Base-by-base conservation (phyloP, 352 stramenopile genomes). In the Plasmopara muralis region DNA sequence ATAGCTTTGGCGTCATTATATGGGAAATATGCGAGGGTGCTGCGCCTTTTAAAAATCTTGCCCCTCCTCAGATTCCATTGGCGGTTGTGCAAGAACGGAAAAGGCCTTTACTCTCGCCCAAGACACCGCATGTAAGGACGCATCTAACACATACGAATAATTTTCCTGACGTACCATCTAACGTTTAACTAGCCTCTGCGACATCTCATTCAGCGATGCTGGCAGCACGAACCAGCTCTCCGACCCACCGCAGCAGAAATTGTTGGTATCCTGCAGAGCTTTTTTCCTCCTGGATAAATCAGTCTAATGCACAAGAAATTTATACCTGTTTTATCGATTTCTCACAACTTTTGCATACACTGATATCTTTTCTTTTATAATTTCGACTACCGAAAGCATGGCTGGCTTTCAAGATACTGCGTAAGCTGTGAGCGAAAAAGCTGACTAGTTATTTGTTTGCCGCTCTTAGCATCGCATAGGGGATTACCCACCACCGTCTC, bases 401-500 rank as follows among this genome's bases (percentile, higher is more conserved):
- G 63, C 9, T 89, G 68, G 16, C 64, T 71, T 58, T 93, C 79
- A 9, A 93, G 72, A 58, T 90, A 93, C 45, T 85, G 77, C 43
- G 74, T 77, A 38, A 93, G 50, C 35, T 87, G 81, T 18, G 62
- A 55, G 25, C 74, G 76, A 45, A 93, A 93, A 47, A 90, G 68
- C 49, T 90, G 77, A 43, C 74, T 91, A 9, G 70, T 81, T 60
- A 93, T 93, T 10, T 67, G 60, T 45, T 89, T 93, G 38, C 68
- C 68, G 43, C 50, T 83, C 53, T 83, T 74, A 30, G 85, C 67
- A 62, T 93, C 77, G 47, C 80, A 86, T 43, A 95, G 60, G 35
- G 89, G 89, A 62, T 96, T 95, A 69, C 89, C 93, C 39, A 89
- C 85, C 29, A 97, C 88, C 47, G 82, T 83, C 57, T 96, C 83